These are phyloP conservation scores for Astraeus odoratus DNA, from an alignment of 768 basidiomycete species.

Conservation along the genomic window DNA sequence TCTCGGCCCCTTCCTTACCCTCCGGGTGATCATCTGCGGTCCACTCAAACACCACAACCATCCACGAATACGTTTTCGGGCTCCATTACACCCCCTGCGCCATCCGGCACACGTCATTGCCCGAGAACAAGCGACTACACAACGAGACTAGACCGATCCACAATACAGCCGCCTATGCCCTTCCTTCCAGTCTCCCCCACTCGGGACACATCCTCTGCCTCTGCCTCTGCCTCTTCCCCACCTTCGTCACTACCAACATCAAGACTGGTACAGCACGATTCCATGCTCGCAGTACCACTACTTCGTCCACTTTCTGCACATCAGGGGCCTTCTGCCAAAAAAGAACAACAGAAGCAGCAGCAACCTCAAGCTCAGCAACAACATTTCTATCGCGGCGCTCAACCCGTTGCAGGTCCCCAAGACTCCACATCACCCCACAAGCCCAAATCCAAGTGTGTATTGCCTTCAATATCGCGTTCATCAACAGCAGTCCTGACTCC, in stretches of 20 bases:
- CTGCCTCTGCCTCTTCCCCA: background rate
- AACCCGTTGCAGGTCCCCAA: background rate
- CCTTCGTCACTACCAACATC: background rate
- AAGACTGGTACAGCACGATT: background rate
- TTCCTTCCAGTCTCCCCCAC: background rate
- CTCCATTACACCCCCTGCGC: too few species aligned
- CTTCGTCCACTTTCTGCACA: background rate
- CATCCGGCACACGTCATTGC: background rate
- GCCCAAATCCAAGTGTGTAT: background rate
- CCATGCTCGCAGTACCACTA: background rate
- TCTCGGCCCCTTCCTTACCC: slow-evolving; percentile 1
- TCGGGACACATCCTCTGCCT: background rate
- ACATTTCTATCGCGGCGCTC: background rate
- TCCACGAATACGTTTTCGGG: too few species aligned
- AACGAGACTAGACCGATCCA: background rate
- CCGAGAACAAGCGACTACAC: background rate
- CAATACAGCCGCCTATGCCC: background rate
- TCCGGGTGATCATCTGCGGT: background rate
- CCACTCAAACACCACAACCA: background rate
- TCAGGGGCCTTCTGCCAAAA: background rate
- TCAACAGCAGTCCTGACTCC: too few species aligned
- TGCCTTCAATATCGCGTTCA: background rate
- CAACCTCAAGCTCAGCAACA: background rate
- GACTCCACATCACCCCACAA: background rate
- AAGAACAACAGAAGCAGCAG: background rate